These are phyloP conservation scores for Russula vinacea DNA, from an alignment of 768 basidiomycete species.

Conservation along the genomic window DNA sequence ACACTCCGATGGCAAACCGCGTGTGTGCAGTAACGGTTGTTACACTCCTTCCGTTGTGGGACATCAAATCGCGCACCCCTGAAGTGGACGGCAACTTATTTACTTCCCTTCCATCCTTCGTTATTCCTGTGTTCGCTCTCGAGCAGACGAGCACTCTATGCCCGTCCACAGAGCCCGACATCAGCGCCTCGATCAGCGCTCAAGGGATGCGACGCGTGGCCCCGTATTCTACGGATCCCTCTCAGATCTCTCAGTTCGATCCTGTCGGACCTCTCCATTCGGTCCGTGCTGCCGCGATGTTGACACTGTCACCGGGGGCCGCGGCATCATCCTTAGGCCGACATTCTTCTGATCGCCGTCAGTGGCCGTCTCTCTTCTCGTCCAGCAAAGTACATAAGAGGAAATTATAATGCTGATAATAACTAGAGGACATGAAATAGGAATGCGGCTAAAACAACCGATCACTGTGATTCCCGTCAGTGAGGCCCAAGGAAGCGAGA, in stretches of 20 bases:
- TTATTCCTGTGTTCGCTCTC: background rate
- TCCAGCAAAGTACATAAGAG: background rate
- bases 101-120: background rate
- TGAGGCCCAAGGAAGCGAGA: background rate
- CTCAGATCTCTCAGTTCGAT: constrained; percentile 8
- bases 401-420: constrained; percentile 8
- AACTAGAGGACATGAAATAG: constrained; percentile 1
- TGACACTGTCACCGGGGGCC: background rate
- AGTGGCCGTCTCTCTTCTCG: background rate
- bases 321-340: background rate
- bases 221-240: constrained; percentile 17
- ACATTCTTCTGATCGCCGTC: constrained; percentile 4
- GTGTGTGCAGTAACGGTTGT: background rate
- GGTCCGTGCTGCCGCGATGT: background rate
- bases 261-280: background rate
- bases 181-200: constrained; percentile 21
- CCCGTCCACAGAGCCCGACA: background rate
- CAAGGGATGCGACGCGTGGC: background rate
- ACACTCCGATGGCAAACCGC: constrained; percentile 9
- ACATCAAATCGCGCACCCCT: constrained; percentile 3
- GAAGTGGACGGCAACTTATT: background rate
- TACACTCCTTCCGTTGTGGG: background rate
- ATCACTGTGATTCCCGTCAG: constrained; percentile 24
- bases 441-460: constrained; percentile 8
- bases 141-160: constrained; percentile 1